These are phyloP conservation scores for Stagonosporopsis rhizophila DNA, from an alignment of 2,329 filamentous ascomycete species.

Conservation along the genomic window DNA sequence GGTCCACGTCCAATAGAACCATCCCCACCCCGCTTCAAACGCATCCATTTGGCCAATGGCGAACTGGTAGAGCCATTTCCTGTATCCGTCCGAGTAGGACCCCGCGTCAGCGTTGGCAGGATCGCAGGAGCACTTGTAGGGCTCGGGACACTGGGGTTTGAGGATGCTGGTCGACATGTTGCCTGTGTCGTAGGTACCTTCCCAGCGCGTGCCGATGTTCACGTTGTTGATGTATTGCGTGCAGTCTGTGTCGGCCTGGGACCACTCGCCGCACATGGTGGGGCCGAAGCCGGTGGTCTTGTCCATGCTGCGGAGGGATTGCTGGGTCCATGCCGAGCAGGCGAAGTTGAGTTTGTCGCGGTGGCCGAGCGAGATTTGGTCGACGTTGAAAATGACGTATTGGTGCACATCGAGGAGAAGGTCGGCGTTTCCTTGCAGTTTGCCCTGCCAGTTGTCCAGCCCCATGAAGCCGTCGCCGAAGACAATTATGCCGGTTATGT, in stretches of 20 bases:
- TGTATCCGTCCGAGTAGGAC: conserved; percentile 76
- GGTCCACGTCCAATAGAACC: conserved; percentile 99
- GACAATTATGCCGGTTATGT: conserved; percentile 74
- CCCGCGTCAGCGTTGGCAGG: conserved; percentile 76
- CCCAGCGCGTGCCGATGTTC: conserved; percentile 86
- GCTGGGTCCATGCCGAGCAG: conserved; percentile 84
- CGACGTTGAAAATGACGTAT: conserved; percentile 96
- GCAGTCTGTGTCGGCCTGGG: conserved; percentile 96
- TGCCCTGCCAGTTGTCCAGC: conserved; percentile 86
- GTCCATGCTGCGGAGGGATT: conserved; percentile 76
- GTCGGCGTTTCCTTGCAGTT: conserved; percentile 73
- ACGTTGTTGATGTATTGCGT: conserved; percentile 87
- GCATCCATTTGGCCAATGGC: conserved; percentile 95
- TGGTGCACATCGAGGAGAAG: conserved; percentile 96
- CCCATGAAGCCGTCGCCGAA: conserved; percentile 97
- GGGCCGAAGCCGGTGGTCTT: conserved; percentile 84
- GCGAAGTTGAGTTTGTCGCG: conserved; percentile 85
- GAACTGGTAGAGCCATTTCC: conserved; percentile 85
- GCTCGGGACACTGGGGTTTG: conserved; percentile 75
- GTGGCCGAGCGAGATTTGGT: conserved; percentile 83
- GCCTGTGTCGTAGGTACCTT: conserved; percentile 79
- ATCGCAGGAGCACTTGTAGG: conserved; percentile 72
- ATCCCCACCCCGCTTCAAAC: conserved; percentile 93
- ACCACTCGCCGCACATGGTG: conserved; percentile 96
- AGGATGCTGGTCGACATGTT: conserved; percentile 68